Base-by-base conservation (phyloP, 768 basidiomycete species). In the Collybia sordida region DNA sequence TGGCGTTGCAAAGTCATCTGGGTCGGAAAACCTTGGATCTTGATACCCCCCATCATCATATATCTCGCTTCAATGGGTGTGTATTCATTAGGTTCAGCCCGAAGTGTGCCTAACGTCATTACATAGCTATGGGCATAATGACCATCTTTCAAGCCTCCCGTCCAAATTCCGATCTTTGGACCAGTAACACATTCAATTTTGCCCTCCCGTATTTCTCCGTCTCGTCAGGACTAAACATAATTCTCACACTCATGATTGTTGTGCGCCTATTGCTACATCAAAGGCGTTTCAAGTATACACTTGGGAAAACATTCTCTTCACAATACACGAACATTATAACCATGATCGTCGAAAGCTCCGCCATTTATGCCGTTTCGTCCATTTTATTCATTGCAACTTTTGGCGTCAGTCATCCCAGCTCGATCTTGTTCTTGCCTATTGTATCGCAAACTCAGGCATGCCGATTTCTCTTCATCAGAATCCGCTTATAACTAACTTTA, bases 311-410 rank as follows among this genome's bases (percentile, higher is more conserved):
- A 27, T 23, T 19, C 23, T 8, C 15, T 21, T n/a, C 31, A 18
- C 21, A 23, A 17, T 70, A 70, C 44, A 56, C 55, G 18, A 49
- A 58, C 27, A 37, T 68, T 18, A 54, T 56, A 1, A 51, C 65
- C 4, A 65, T 73, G 56, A 39, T 74, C 14, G 51, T 72, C 15
- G 72, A 74, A 50, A 67, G 64, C 11, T 66, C 70, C 1, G 56
- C 58, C 3, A 49, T 65, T 4, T 69, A 65, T 21, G 59, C 65
- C 1, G 44, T 60, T 22, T 53, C 58, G 18, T 57, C 64, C 2
- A 17, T 69, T 22, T 38, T 67, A 15, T 56, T 69, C 36, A 57
- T 71, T 47, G 60, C 56, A 0, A 38, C 59, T 0, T 70, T 65
- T 47, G 59, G 58, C 1, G 27, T 46, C 12, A 41, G 40, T 2